phyloP scores from a whole-genome alignment of 75 land plant species.

The Sequoiadendron giganteum region DNA sequence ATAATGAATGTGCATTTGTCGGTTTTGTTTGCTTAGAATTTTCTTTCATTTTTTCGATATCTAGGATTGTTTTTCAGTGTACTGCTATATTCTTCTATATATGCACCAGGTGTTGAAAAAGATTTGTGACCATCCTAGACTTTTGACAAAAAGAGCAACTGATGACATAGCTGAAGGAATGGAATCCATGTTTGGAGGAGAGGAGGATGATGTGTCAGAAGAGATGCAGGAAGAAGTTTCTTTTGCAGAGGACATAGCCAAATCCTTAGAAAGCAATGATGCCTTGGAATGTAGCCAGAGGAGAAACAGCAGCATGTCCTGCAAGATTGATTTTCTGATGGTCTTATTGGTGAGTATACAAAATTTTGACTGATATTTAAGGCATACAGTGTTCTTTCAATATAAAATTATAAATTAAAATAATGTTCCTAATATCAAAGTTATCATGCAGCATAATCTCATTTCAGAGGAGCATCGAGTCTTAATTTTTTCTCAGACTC shows the following conservation, averaged over 20 bases:
- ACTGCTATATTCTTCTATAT: not conserved
- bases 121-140: slow-evolving; percentile 96
- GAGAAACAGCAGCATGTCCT: slow-evolving; percentile 51
- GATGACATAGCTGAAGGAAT: slow-evolving; percentile 92
- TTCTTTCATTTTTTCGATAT: not conserved
- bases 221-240: slow-evolving; percentile 25
- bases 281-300: slow-evolving; percentile 22
- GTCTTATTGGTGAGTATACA: slow-evolving; percentile 68
- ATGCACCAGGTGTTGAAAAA: slow-evolving; percentile 86
- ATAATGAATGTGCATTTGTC: not conserved
- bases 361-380: not conserved
- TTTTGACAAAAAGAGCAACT: slow-evolving; percentile 90
- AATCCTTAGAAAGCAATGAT: slow-evolving; percentile 46
- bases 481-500: slow-evolving; percentile 94
- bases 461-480: slow-evolving; percentile 78
- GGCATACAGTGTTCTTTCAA: not conserved
- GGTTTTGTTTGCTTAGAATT: not conserved
- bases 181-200: slow-evolving; percentile 61
- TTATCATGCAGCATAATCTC: slow-evolving; percentile 62
- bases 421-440: not conserved
- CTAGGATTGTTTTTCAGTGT: not conserved
- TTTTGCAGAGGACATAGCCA: slow-evolving; percentile 64
- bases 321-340: slow-evolving; percentile 85
- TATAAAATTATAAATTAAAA: not conserved
- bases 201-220: slow-evolving; percentile 30